Conservation (phyloP, 768 basidiomycete species). For the Boletus bicolor region DNA sequence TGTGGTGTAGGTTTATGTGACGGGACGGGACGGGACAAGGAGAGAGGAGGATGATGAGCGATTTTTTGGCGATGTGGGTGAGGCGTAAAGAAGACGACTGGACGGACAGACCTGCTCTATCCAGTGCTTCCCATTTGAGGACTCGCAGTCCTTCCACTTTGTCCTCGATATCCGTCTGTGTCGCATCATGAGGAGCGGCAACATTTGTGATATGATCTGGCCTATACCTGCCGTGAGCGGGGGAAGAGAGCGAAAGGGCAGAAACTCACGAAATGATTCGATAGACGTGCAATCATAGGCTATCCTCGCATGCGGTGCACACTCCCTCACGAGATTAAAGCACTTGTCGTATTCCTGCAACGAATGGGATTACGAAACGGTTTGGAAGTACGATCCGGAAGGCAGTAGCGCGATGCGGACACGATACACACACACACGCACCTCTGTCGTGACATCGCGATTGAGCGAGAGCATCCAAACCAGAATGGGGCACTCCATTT, state of each 20-base stretch:
- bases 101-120: constrained; percentile 64
- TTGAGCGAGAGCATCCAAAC: constrained; percentile 82
- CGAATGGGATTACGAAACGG: neutral
- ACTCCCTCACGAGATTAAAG: constrained; percentile 55
- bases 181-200: constrained; percentile 83
- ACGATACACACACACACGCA: constrained; percentile 16
- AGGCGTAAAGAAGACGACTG: neutral
- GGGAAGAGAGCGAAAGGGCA: neutral
- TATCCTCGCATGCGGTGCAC: constrained; percentile 55
- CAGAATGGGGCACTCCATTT: constrained; percentile 62
- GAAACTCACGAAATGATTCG: constrained; percentile 63
- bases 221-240: constrained; percentile 37
- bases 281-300: constrained; percentile 53
- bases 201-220: constrained; percentile 66
- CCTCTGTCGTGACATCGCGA: constrained; percentile 66
- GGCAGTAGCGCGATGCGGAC: neutral
- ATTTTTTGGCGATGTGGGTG: neutral
- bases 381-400: neutral
- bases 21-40: neutral
- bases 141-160: constrained; percentile 67
- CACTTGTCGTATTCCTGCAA: constrained; percentile 72
- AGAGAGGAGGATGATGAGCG: neutral
- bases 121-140: constrained; percentile 70
- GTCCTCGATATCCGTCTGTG: constrained; percentile 74
- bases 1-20: neutral